phyloP scores from a whole-genome alignment of 78 protist species.

The Trichosphaerium sp. region DNA sequence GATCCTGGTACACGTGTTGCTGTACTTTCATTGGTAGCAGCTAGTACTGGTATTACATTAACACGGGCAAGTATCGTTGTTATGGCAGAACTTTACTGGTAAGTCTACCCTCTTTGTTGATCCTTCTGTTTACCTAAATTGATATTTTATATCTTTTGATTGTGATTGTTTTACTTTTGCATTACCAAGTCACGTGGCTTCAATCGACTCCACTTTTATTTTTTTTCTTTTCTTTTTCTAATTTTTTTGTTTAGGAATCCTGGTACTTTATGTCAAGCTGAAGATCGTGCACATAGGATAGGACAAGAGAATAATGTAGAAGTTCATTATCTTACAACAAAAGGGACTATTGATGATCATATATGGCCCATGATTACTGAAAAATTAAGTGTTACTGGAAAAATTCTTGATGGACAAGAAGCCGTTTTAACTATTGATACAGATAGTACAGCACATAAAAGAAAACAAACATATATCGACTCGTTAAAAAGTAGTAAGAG shows the following conservation, averaged over 20 bases:
- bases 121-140: too few relatives aligned
- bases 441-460: too few relatives aligned
- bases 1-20: constrained; percentile 47
- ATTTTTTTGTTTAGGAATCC: too few relatives aligned
- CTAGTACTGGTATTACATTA: constrained; percentile 70
- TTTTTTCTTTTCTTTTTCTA: too few relatives aligned
- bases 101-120: too few relatives aligned
- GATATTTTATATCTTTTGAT: too few relatives aligned
- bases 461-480: too few relatives aligned
- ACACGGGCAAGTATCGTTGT: constrained; percentile 67
- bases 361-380: constrained; percentile 30
- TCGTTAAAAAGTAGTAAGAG: too few relatives aligned
- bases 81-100: constrained; percentile 78
- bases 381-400: background rate
- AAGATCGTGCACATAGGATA: constrained; percentile 56
- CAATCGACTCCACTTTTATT: too few relatives aligned
- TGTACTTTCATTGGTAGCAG: constrained; percentile 67
- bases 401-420: background rate
- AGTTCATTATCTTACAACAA: constrained; percentile 29
- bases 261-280: constrained; percentile 55
- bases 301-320: constrained; percentile 35
- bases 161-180: too few relatives aligned
- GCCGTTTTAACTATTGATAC: too few relatives aligned
- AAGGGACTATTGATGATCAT: constrained; percentile 28
- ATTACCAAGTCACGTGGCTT: too few relatives aligned